Evolutionary conservation across 148 eudicot genomes (phyloP).

Genomic region (Tetragonia tetragonoides): DNA sequence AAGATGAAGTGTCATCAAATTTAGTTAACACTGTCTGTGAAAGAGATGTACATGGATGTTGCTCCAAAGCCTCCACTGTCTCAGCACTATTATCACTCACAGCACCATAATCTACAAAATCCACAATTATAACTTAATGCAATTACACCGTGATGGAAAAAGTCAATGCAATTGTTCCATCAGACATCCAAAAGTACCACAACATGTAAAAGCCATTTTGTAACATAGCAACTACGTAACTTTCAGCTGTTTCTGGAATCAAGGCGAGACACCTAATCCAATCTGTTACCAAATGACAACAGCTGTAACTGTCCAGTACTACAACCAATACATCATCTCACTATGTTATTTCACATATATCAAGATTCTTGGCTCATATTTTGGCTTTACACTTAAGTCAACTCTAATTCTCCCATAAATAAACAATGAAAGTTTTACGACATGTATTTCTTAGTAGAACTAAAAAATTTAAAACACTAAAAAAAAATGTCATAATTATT

Average conservation of each 20-base stretch:
- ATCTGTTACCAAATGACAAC: not conserved
- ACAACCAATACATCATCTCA: not conserved
- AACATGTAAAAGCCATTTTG: slow-evolving; percentile 12
- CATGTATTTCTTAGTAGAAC: not conserved
- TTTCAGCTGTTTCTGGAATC: not conserved
- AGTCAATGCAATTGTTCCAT: not conserved
- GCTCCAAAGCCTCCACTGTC: slow-evolving; percentile 27
- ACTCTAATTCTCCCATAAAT: not conserved
- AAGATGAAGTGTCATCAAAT: slow-evolving; percentile 21
- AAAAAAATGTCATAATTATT: not conserved
- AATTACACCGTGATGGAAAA: not conserved
- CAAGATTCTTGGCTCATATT: not conserved
- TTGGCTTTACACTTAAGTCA: not conserved
- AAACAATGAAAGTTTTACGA: not conserved
- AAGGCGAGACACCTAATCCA: not conserved
- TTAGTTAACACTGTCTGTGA: slow-evolving; percentile 19
- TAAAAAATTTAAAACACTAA: not conserved
- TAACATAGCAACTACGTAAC: not conserved
- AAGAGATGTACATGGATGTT: slow-evolving; percentile 18
- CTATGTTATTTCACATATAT: not conserved
- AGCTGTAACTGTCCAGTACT: not conserved
- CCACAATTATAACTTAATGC: not conserved
- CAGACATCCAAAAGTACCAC: not conserved
- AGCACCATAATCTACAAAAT: slow-evolving; percentile 30
- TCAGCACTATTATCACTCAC: slow-evolving; percentile 39